Evolutionary conservation across 2,329 filamentous ascomycete genomes (phyloP).

Genomic region (Erysiphe pulchra): DNA sequence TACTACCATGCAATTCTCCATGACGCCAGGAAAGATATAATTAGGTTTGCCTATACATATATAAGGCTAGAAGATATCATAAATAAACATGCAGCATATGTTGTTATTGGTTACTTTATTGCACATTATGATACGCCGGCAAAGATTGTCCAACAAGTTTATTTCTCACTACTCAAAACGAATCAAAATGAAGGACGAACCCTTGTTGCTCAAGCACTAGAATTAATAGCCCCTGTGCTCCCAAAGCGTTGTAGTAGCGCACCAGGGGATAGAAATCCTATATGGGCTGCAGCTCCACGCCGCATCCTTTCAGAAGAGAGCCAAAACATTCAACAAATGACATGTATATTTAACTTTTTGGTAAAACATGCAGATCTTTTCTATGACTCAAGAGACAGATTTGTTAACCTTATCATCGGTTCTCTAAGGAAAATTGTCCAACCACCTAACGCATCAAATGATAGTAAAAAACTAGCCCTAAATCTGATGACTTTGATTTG

Average conservation of each 20-base stretch:
- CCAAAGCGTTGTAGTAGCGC: constrained; percentile 53
- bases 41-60: constrained; percentile 98
- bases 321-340: constrained; percentile 85
- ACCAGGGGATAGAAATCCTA: constrained; percentile 44
- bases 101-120: constrained; percentile 93
- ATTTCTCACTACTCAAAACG: constrained; percentile 68
- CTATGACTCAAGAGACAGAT: constrained; percentile 82
- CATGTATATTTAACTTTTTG: constrained; percentile 90
- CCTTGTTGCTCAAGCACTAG: constrained; percentile 78
- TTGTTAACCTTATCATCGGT: constrained; percentile 66
- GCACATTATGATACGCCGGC: constrained; percentile 85
- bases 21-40: constrained; percentile 88
- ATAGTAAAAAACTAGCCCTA: constrained; percentile 74
- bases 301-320: constrained; percentile 85
- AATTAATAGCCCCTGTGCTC: constrained; percentile 82
- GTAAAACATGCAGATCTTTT: constrained; percentile 82
- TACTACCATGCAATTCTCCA: constrained; percentile 74
- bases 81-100: constrained; percentile 96
- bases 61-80: constrained; percentile 96
- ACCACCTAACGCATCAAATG: constrained; percentile 61
- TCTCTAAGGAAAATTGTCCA: constrained; percentile 71
- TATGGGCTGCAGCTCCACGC: constrained; percentile 76
- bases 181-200: constrained; percentile 88
- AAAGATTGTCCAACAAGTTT: constrained; percentile 91
- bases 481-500: constrained; percentile 80